Evolutionary conservation across 1,284 basidiomycete species (phyloP), one percentile per base, ranked within the genome.

Genomic region (Sporisorium exsertum): DNA sequence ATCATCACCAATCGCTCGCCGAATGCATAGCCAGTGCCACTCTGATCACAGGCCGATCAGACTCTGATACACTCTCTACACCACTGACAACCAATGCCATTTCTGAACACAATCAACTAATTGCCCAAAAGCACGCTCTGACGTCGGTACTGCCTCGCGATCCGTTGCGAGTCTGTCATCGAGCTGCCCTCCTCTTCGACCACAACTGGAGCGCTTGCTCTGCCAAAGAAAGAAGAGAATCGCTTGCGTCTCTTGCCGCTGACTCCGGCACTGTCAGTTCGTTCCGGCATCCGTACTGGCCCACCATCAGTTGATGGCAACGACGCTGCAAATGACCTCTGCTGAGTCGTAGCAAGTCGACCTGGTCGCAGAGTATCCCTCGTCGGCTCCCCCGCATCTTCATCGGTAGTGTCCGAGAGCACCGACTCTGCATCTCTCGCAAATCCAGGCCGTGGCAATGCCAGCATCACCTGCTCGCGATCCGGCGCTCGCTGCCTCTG

Each of bases 391-490:
- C 43, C 59, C 6, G 56, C 72, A 32, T 75, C 72, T 58, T 75
- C 72, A 42, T 75, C 72, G 1, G 72, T 75, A 3, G 72, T 75
- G 42, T 75, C 67, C 1, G 72, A 75, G 0, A 75, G 59, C 15
- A 75, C 49, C n/a, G 72, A 75, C 26, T 75, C 72, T 16, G 56
- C 29, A 5, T 75, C 67, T 42, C 67, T 51, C 0, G 64, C 58
- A 52, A 75, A 75, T 1, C 72, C 72, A 22, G 72, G 72, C 15
- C 67, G 63, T 22, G 67, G 72, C 45, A 75, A 16, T 27, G 67
- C 63, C 35, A 64, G 55, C 72, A 75, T 75, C 52, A 53, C 51
- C 20, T 75, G 58, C 33, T 75, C 72, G 5, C 66, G 47, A 32
- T 75, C 72, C 15, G 43, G 57, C 10, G 50, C 32, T 12, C 60